Percentiles rank a stretch among this genome's conserved stretches.
These are phyloP conservation scores for cucumber (Cucumis sativus) DNA, from an alignment of 306 rosid species.

Conservation along the genomic window Cucumber_9930_V3 NC_026659.2:5612001-5612500, in stretches of 20 bases:
- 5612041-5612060: constrained; percentile 80
- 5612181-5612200: background rate
- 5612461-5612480: background rate
- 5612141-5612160: constrained; percentile 61
- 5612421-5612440: background rate
- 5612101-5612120: constrained; percentile 80
- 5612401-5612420: background rate
- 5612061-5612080: constrained; percentile 75
- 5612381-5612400: background rate
- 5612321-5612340: background rate
- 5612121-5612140: constrained; percentile 68
- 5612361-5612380: background rate
- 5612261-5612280: too few relatives aligned
- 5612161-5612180: constrained; percentile 61
- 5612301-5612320: background rate
- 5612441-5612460: background rate
- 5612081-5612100: constrained; percentile 79
- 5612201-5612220: constrained; percentile 9
- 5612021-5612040: constrained; percentile 92
- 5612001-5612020: constrained; percentile 30
- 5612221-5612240: background rate
- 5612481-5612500: background rate
- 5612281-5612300: too few relatives aligned
- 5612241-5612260: too few relatives aligned
- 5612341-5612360: background rate